A percentile compares a stretch with the other conserved stretches of the same genome.
phyloP scores from a whole-genome alignment of 2,329 filamentous ascomycete species.

The Penicillium sp. region DNA sequence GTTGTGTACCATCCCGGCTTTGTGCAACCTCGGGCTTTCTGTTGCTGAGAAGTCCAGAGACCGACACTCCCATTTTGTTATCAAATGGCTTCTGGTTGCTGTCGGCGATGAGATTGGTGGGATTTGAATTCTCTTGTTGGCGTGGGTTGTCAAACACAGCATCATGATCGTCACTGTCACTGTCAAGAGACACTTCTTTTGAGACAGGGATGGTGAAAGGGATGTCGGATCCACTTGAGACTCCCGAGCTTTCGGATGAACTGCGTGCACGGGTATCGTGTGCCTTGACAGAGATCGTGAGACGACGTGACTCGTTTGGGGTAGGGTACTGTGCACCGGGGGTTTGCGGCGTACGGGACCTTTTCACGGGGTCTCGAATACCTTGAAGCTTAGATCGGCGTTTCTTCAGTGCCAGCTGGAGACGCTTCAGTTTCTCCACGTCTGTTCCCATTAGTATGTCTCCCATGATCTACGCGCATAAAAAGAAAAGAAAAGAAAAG shows the following conservation, averaged over 20 bases:
- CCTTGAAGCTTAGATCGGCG: neutral
- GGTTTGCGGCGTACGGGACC: neutral
- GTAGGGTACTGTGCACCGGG: neutral
- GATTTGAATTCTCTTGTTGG: neutral
- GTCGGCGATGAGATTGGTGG: neutral
- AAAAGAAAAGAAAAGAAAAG: too few species aligned
- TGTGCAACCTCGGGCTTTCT: neutral
- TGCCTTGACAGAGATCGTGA: neutral
- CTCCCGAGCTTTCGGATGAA: conserved; percentile 1
- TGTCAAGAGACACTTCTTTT: neutral
- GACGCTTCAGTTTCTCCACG: conserved; percentile 4
- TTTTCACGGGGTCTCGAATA: neutral
- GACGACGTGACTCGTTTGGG: neutral
- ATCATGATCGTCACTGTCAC: neutral
- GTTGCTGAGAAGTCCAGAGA: neutral
- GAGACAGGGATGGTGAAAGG: neutral
- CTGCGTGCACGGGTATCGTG: neutral
- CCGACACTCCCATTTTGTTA: neutral
- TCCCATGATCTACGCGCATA: neutral
- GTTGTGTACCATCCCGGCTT: neutral
- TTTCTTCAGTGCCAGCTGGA: conserved; percentile 7
- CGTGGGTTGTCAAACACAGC: neutral
- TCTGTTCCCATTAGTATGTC: conserved; percentile 2
- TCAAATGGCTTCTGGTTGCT: neutral
- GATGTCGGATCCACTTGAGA: conserved; percentile 3